Evolutionary conservation across 768 basidiomycete genomes (phyloP).

Genomic region (Rhodocollybia butyracea): DNA sequence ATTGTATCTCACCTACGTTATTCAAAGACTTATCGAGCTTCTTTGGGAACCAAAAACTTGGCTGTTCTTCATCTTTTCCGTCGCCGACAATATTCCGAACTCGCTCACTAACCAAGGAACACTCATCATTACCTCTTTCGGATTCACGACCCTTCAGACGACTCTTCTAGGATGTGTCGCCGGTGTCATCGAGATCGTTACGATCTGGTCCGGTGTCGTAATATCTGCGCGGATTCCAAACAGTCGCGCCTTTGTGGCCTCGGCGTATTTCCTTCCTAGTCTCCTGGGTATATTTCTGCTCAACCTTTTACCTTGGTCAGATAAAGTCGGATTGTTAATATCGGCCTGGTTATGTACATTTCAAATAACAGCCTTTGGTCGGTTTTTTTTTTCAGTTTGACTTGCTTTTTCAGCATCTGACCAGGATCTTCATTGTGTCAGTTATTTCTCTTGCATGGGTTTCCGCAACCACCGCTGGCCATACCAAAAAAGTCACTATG

Average conservation of each 20-base stretch:
- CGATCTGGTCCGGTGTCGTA: conserved; percentile 63
- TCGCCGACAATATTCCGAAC: conserved; percentile 61
- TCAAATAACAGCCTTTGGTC: conserved; percentile 52
- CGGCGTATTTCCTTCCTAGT: conserved; percentile 60
- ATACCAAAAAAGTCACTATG: conserved; percentile 66
- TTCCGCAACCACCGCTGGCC: conserved; percentile 60
- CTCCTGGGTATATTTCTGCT: conserved; percentile 60
- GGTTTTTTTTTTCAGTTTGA: too few species aligned
- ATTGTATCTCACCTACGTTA: too few species aligned
- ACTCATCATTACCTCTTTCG: conserved; percentile 65
- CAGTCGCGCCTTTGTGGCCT: conserved; percentile 57
- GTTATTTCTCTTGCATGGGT: conserved; percentile 62
- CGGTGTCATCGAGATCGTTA: conserved; percentile 60
- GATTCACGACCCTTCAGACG: conserved; percentile 61
- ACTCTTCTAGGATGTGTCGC: conserved; percentile 68
- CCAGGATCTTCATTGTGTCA: too few species aligned
- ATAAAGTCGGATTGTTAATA: conserved; percentile 65
- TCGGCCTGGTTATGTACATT: conserved; percentile 49
- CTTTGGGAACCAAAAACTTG: conserved; percentile 69
- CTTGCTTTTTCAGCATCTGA: too few species aligned
- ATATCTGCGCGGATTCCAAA: conserved; percentile 56
- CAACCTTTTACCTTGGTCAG: conserved; percentile 60
- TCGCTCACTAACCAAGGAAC: conserved; percentile 33
- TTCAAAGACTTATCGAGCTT: conserved; percentile 60
- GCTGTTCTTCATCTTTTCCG: conserved; percentile 70